Base-by-base conservation (phyloP, 352 stramenopile genomes). In the Phytophthora cryptogea region DNA sequence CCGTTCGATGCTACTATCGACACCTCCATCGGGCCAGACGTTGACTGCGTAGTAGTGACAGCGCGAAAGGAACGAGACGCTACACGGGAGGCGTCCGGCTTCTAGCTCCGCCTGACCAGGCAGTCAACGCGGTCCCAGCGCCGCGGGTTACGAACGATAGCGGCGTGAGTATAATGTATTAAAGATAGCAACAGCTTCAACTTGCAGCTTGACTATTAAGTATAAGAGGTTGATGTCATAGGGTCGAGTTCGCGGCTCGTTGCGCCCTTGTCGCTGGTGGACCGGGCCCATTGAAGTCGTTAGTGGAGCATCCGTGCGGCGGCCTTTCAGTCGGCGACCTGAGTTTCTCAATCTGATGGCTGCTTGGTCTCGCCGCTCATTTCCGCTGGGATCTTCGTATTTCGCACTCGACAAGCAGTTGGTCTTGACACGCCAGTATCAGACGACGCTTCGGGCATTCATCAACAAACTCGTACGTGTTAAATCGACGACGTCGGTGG, bases 351-450 rank as follows among this genome's bases (percentile, higher is more conserved):
- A n/a, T 9, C 5, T 42, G 35, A 30, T 43, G 30, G 48, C 41
- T 35, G 30, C 26, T 16, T 7, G 6, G 36, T 41, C 14, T 14
- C 14, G 16, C 33, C 6, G 33, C 16, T n/a, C 33, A 14, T 40
- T 41, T 14, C 36, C 14, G 13, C 36, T 20, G 5, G 36, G 36
- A 41, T 41, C 36, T 23, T 6, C 36, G 36, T 41, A 41, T 41
- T 20, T 41, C 35, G 35, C 14, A 23, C 35, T 23, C 35, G 23
- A 39, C 14, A 30, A 45, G 33, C 48, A 55, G 45, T 55, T 35
- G 45, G 35, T 20, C 28, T 54, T 39, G 27, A 59, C 41, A 44
- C 57, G n/a, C 32, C 59, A 58, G 45, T 63, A 68, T 68, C 61
- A 59, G 49, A 27, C n/a, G 59, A 30, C 54, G 40, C 41, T 54